Percentiles rank a stretch among this genome's conserved stretches.
phyloP scores from a whole-genome alignment of 2,329 filamentous ascomycete genomes.

The Apiospora arundinis region DNA sequence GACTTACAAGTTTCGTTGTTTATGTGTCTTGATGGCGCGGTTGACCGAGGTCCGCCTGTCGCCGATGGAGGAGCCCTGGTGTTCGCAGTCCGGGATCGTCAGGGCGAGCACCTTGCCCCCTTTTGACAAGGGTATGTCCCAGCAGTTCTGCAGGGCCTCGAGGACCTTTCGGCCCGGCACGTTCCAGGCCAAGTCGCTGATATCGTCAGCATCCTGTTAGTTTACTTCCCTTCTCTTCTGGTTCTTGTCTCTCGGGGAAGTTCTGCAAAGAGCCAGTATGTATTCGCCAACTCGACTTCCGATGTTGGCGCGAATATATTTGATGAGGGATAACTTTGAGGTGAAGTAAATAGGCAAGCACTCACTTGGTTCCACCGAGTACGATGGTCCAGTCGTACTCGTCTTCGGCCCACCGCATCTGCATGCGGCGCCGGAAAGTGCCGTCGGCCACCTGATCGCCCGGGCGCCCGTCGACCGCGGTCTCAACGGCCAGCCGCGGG shows the following conservation, averaged over 20 bases:
- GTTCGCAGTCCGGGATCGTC: constrained; percentile 63
- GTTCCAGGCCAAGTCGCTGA: constrained; percentile 57
- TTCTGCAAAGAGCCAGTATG: no score
- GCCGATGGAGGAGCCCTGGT: constrained; percentile 37
- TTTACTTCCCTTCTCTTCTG: no score
- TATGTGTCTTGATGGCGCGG: constrained; percentile 55
- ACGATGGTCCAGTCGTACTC: constrained; percentile 67
- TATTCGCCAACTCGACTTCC: no score
- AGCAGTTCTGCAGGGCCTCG: constrained; percentile 54
- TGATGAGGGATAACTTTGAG: no score
- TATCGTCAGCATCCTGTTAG: background rate
- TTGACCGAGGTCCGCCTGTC: constrained; percentile 56
- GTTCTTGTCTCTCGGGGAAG: background rate
- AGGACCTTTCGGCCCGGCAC: constrained; percentile 51
- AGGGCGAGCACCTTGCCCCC: constrained; percentile 66
- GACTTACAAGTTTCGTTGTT: constrained; percentile 59
- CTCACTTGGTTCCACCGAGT: constrained; percentile 68
- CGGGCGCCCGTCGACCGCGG: constrained; percentile 54
- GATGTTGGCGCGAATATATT: no score
- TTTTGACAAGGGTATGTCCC: constrained; percentile 54
- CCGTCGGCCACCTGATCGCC: constrained; percentile 55
- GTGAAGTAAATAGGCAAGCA: background rate
- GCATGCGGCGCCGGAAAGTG: constrained; percentile 40
- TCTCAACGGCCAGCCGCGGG: constrained; percentile 47
- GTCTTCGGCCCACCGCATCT: constrained; percentile 33